Evolutionary conservation across 2,329 filamentous ascomycete species (phyloP).

Genomic region (Paecilomyces variotii): DNA sequence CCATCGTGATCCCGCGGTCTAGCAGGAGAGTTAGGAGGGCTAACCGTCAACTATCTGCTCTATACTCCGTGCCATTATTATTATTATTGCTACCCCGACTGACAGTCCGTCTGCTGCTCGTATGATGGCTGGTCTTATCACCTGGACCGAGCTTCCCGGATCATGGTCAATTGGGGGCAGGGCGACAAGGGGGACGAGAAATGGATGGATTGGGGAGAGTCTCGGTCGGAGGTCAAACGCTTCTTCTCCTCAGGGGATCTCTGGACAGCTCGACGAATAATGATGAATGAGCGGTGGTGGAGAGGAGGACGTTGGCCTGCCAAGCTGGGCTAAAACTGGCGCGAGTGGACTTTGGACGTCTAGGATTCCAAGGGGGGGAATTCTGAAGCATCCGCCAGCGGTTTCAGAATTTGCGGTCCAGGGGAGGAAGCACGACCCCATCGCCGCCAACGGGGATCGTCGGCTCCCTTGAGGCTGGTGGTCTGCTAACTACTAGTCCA

Average conservation of each 20-base stretch:
- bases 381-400: constrained; percentile 9
- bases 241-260: not conserved
- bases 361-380: not conserved
- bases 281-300: not conserved
- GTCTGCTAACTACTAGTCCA: not conserved
- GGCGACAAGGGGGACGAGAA: not conserved
- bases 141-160: not conserved
- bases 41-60: not conserved
- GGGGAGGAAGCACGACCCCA: not conserved
- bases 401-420: constrained; percentile 7
- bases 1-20: not conserved
- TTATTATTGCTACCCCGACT: not conserved
- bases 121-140: not conserved
- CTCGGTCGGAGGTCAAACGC: not conserved
- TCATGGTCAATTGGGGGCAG: not conserved
- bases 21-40: not conserved
- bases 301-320: not conserved
- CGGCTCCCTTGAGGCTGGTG: not conserved
- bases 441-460: not conserved
- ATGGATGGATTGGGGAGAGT: not conserved
- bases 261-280: not conserved
- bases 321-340: constrained; percentile 7
- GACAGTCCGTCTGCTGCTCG: not conserved
- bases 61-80: not conserved
- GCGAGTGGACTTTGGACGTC: not conserved